Percentiles rank a stretch among this genome's conserved stretches.
Conservation (phyloP, 164 flowering plant species). For the Liriodendron chinense region DNA sequence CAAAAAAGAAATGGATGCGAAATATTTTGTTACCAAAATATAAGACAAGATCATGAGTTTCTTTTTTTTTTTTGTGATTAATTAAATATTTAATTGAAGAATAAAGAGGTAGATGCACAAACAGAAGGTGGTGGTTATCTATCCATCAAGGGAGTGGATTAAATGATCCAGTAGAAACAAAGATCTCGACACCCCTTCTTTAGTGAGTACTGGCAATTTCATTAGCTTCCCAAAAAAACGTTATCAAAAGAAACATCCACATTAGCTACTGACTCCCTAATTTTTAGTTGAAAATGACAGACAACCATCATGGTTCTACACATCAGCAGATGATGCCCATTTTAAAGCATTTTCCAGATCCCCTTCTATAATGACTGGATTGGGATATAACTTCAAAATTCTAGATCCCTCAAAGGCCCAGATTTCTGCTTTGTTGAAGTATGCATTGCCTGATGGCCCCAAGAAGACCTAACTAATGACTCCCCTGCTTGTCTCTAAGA, state of each 20-base stretch:
- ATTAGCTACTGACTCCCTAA: not conserved
- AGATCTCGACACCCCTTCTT: not conserved
- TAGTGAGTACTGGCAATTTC: not conserved
- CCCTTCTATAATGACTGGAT: not conserved
- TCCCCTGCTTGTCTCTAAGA: not conserved
- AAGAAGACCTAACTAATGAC: not conserved
- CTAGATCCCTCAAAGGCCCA: not conserved
- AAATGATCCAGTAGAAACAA: not conserved
- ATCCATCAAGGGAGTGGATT: not conserved
- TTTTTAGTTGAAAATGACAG: not conserved
- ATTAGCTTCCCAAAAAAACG: not conserved
- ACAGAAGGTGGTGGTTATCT: not conserved
- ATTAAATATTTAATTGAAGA: not conserved
- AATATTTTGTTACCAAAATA: not conserved
- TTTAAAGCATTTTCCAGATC: not conserved
- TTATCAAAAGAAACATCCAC: not conserved
- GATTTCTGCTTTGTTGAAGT: too few relatives aligned
- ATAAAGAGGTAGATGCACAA: too few relatives aligned
- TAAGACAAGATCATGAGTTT: not conserved
- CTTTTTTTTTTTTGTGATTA: not conserved
- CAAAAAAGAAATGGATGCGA: conserved; percentile 9
- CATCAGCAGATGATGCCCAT: not conserved
- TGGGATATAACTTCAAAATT: not conserved
- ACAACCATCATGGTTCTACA: not conserved
- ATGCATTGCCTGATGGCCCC: not conserved